phyloP scores from a whole-genome alignment of 2,329 filamentous ascomycete species.

The Epichloe glyceriae region DNA sequence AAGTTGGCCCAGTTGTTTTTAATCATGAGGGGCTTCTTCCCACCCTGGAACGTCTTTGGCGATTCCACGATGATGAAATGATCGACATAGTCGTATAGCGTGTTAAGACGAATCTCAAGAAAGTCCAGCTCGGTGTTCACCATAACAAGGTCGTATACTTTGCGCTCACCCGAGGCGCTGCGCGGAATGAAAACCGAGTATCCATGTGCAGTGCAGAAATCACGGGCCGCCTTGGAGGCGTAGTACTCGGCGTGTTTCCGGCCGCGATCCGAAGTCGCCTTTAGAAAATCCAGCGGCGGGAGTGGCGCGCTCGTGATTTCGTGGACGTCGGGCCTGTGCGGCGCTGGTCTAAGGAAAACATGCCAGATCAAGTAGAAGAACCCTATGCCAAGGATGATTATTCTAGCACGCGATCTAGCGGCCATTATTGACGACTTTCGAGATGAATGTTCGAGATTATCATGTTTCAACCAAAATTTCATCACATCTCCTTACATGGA shows the following conservation, averaged over 20 bases:
- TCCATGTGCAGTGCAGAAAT: constrained; percentile 20
- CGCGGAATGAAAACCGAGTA: constrained; percentile 16
- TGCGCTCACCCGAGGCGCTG: constrained; percentile 11
- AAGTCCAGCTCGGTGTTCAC: constrained; percentile 52
- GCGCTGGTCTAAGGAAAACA: not conserved
- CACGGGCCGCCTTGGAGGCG: constrained; percentile 5
- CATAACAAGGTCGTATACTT: constrained; percentile 42
- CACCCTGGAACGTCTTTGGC: constrained; percentile 42
- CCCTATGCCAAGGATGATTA: not conserved
- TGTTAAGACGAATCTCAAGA: constrained; percentile 50
- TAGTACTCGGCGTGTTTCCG: not conserved
- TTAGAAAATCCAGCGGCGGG: not conserved
- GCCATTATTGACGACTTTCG: not conserved
- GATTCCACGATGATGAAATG: constrained; percentile 54
- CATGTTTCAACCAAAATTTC: not conserved
- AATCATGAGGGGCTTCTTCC: constrained; percentile 40
- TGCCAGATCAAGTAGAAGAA: not conserved
- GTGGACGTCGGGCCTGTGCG: not conserved
- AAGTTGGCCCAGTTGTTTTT: constrained; percentile 40
- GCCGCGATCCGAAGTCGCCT: not conserved
- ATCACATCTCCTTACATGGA: too few relatives aligned
- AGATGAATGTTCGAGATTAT: not conserved
- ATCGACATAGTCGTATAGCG: constrained; percentile 44
- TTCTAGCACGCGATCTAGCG: not conserved
- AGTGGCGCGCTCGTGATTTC: not conserved